Percentiles rank a stretch among this genome's conserved stretches.
phyloP scores from a whole-genome alignment of 768 basidiomycete genomes.

The Coprinellus micaceus region DNA sequence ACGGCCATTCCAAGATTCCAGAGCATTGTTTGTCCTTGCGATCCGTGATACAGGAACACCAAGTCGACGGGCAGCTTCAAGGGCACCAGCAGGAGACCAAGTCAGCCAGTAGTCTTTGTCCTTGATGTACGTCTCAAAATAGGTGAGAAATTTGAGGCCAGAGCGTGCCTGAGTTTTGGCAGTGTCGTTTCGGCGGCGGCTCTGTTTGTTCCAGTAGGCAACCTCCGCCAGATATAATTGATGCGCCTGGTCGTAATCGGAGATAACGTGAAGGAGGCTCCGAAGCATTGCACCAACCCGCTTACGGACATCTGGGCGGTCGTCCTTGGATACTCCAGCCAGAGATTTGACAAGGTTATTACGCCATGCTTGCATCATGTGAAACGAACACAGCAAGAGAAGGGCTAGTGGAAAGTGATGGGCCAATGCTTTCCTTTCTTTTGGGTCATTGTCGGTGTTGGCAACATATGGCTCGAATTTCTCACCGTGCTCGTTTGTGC shows the following conservation, averaged over 20 bases:
- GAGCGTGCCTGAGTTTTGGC: conserved; percentile 14
- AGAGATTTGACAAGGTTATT: conserved; percentile 25
- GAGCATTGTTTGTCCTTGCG: conserved; percentile 30
- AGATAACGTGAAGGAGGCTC: conserved; percentile 20
- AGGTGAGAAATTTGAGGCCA: conserved; percentile 20
- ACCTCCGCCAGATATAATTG: conserved; percentile 14
- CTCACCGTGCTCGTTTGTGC: conserved; percentile 15
- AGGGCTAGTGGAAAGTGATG: conserved; percentile 15
- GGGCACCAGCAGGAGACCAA: conserved; percentile 27
- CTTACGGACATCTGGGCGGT: conserved; percentile 14
- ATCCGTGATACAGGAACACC: conserved; percentile 19
- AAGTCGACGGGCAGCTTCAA: conserved; percentile 23
- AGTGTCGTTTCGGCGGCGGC: conserved; percentile 1
- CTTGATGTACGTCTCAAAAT: conserved; percentile 12
- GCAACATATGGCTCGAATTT: conserved; percentile 18
- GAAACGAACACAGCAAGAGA: conserved; percentile 34
- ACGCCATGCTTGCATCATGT: conserved; percentile 32
- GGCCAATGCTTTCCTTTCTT: conserved; percentile 22
- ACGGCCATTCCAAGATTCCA: conserved; percentile 32
- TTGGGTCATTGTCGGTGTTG: conserved; percentile 28
- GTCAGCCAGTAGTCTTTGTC: conserved; percentile 20
- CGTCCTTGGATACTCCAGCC: conserved; percentile 22
- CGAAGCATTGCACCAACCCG: conserved; percentile 18
- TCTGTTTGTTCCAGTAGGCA: conserved; percentile 14
- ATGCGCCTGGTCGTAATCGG: conserved; percentile 18